Evolutionary conservation across 148 eudicot genomes (phyloP).

Genomic region (Amaranthus hypochondriacus): DNA sequence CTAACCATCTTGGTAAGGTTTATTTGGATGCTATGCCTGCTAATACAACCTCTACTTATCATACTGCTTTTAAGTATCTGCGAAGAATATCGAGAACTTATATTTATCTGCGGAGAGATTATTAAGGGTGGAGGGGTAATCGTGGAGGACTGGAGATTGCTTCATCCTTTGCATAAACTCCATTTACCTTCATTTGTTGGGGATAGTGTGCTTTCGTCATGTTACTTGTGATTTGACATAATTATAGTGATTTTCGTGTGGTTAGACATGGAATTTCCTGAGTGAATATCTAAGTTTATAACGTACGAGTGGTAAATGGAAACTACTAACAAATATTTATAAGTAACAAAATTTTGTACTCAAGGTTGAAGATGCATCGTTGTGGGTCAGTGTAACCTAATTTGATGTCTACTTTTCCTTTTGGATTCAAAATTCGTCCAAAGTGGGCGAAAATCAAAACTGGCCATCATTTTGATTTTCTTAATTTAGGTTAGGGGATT

Average conservation of each 20-base stretch:
- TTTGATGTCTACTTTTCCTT: too few relatives aligned
- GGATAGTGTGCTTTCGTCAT: not conserved
- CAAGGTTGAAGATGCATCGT: not conserved
- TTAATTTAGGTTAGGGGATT: too few relatives aligned
- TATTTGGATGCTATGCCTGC: not conserved
- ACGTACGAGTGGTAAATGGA: too few relatives aligned
- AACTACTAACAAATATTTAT: too few relatives aligned
- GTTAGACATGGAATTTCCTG: not conserved
- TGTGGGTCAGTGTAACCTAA: too few relatives aligned
- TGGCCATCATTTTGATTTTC: too few relatives aligned
- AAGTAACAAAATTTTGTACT: not conserved
- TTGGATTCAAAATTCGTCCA: too few relatives aligned
- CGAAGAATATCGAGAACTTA: not conserved
- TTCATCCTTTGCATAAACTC: too few relatives aligned
- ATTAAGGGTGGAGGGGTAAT: not conserved
- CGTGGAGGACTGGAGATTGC: not conserved
- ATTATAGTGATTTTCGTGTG: not conserved
- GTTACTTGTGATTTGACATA: not conserved
- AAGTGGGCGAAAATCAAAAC: too few relatives aligned
- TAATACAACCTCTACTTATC: not conserved
- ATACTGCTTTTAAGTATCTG: not conserved
- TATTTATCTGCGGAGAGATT: not conserved
- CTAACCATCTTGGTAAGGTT: conserved; percentile 68
- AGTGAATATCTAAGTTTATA: not conserved
- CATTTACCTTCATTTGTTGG: not conserved